Conservation (phyloP, 257 asterid species). For the Salvia hispanica region DNA sequence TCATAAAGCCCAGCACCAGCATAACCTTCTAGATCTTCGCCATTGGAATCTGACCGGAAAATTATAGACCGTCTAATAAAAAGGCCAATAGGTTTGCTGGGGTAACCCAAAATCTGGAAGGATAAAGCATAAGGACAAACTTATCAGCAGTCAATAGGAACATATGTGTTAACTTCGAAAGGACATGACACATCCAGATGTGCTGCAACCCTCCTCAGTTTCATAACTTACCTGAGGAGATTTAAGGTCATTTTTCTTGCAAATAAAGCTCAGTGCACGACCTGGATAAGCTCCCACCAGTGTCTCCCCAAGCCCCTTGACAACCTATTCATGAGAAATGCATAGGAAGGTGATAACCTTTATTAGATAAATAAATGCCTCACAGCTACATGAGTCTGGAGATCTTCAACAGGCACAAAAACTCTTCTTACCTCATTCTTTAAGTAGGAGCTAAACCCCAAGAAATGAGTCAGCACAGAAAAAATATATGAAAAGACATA, state of each 20-base stretch:
- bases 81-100: slow-evolving; percentile 98
- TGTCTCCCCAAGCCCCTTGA: slow-evolving; percentile 98
- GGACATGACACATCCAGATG: slow-evolving; percentile 14
- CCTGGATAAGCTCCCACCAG: slow-evolving; percentile 99
- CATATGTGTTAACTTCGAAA: too few species aligned
- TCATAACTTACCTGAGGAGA: slow-evolving; percentile 65
- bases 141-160: slow-evolving; percentile 23
- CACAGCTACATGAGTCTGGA: background rate
- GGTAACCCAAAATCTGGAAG: slow-evolving; percentile 89
- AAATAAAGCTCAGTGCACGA: slow-evolving; percentile 93
- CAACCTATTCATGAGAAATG: slow-evolving; percentile 63
- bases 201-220: slow-evolving; percentile 17
- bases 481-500: too few species aligned
- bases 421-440: background rate
- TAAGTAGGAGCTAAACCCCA: background rate
- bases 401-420: background rate
- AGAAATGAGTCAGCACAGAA: too few species aligned
- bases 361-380: background rate
- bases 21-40: slow-evolving; percentile 98
- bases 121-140: background rate
- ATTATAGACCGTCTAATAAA: slow-evolving; percentile 76
- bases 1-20: slow-evolving; percentile 99
- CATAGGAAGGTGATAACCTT: slow-evolving; percentile 10
- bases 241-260: slow-evolving; percentile 80
- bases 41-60: slow-evolving; percentile 98